These are phyloP conservation scores for Arabidopsis hybrid DNA, from an alignment of 441 rosid genomes.

Conservation along the genomic window DNA sequence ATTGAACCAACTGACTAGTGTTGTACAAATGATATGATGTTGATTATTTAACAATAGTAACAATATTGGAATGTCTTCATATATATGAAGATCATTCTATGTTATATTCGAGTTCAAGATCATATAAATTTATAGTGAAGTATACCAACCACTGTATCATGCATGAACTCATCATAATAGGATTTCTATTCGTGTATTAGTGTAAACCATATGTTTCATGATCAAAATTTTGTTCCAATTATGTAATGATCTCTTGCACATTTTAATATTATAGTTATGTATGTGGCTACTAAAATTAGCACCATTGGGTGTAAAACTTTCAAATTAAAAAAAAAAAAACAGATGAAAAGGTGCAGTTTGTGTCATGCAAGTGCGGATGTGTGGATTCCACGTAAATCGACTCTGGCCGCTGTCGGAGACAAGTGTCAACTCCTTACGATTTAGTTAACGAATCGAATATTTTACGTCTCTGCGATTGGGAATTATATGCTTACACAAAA, in stretches of 20 bases:
- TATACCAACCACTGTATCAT: conserved; percentile 1
- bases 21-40: background rate
- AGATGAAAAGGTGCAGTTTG: conserved; percentile 31
- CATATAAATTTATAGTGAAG: background rate
- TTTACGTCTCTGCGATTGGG: conserved; percentile 40
- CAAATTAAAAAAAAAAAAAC: background rate
- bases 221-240: background rate
- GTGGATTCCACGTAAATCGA: conserved; percentile 35
- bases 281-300: conserved; percentile 20
- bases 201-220: background rate
- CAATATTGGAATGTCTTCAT: background rate
- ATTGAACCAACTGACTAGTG: conserved; percentile 17
- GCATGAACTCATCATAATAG: conserved; percentile 17
- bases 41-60: background rate
- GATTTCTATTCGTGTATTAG: background rate
- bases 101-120: background rate
- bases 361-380: conserved; percentile 26
- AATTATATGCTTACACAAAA: conserved; percentile 32
- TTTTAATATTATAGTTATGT: conserved; percentile 15
- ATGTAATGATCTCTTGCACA: background rate
- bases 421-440: conserved; percentile 28
- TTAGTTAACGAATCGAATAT: conserved; percentile 40
- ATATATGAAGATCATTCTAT: background rate
- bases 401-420: conserved; percentile 11
- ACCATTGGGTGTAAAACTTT: conserved; percentile 18